Conservation (phyloP, 176 grass and related monocot species). For the Musa troglodytarum region DNA sequence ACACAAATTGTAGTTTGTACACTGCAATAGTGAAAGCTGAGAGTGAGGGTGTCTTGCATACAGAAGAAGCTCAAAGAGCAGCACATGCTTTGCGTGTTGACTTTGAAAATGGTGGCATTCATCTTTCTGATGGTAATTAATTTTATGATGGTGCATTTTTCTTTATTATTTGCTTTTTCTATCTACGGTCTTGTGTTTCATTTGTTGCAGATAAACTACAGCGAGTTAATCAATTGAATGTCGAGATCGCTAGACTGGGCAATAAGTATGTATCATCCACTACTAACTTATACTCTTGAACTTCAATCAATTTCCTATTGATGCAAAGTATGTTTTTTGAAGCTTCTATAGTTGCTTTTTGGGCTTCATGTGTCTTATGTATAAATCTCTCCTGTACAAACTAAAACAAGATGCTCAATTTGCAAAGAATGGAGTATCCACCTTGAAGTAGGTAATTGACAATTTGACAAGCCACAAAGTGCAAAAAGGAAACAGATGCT, state of each 20-base stretch:
- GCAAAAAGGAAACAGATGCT: neutral
- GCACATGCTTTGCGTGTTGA: constrained; percentile 54
- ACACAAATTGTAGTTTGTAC: constrained; percentile 72
- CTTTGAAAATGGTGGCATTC: constrained; percentile 92
- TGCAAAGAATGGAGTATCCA: no score
- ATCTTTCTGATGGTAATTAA: constrained; percentile 66
- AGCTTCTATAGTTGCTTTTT: neutral
- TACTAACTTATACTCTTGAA: constrained; percentile 5
- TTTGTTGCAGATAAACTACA: constrained; percentile 71
- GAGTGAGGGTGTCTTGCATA: constrained; percentile 38
- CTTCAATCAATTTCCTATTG: neutral
- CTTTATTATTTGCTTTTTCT: constrained; percentile 13
- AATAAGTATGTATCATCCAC: constrained; percentile 77
- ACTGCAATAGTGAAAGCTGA: constrained; percentile 78
- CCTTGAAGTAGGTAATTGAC: no score
- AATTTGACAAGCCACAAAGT: neutral
- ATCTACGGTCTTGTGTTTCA: constrained; percentile 6
- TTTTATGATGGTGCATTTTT: constrained; percentile 8
- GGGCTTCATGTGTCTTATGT: neutral
- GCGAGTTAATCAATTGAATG: constrained; percentile 67
- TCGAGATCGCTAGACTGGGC: constrained; percentile 62
- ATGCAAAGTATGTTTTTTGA: neutral
- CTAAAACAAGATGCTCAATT: neutral
- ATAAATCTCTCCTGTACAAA: neutral
- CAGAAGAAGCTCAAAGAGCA: constrained; percentile 69